Conservation (phyloP, 106 monocot genomes). For the Gastrodia elata region DNA sequence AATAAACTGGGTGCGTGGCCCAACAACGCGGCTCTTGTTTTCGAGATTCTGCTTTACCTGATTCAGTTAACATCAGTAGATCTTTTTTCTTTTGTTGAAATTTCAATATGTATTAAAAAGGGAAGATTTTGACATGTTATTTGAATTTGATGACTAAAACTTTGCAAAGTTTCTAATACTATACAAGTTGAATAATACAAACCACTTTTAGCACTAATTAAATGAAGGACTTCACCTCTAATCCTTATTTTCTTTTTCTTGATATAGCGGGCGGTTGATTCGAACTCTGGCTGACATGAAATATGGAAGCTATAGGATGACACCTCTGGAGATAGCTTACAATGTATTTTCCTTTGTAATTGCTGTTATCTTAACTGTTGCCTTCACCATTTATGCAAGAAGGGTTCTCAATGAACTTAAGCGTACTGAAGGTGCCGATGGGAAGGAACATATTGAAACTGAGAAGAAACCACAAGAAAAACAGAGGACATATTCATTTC, state of each 20-base stretch:
- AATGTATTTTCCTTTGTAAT: constrained; percentile 50
- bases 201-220: background rate
- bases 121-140: too few species aligned
- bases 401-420: constrained; percentile 47
- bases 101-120: too few species aligned
- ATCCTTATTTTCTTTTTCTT: background rate
- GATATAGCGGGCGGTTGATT: constrained; percentile 64
- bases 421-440: constrained; percentile 17
- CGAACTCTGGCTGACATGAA: constrained; percentile 60
- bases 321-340: constrained; percentile 60
- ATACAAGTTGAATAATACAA: background rate
- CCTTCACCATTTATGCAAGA: constrained; percentile 59
- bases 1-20: too few species aligned
- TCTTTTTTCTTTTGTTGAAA: too few species aligned
- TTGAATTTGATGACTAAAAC: too few species aligned
- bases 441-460: background rate
- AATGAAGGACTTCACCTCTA: background rate
- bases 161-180: background rate
- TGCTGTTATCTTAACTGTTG: constrained; percentile 32
- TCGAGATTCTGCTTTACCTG: too few species aligned
- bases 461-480: background rate
- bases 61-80: too few species aligned
- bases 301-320: constrained; percentile 53
- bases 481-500: background rate
- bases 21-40: too few species aligned